These are phyloP conservation scores for Globisporangium recalcitrans DNA, from an alignment of 352 stramenopile species.

Conservation along the genomic window DNA sequence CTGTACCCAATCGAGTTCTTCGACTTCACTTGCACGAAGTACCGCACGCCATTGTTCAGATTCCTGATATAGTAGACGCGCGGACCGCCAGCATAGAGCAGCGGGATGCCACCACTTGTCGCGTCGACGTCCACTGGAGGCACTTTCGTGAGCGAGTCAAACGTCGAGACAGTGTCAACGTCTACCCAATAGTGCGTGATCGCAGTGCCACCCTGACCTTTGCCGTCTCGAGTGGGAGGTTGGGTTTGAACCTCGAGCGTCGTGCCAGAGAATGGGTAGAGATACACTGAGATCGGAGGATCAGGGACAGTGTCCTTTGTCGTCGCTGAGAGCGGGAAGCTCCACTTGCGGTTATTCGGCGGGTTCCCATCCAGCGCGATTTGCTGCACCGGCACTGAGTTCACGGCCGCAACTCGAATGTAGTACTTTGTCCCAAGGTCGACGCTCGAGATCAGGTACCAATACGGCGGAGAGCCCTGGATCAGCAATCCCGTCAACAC, in stretches of 20 bases:
- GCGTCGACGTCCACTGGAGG: constrained; percentile 36
- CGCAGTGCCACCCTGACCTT: constrained; percentile 31
- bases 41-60: constrained; percentile 66
- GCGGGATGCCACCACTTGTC: constrained; percentile 24
- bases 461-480: constrained; percentile 76
- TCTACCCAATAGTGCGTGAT: constrained; percentile 67
- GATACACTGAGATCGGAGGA: constrained; percentile 44
- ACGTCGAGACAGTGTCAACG: constrained; percentile 66
- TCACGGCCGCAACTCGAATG: constrained; percentile 88
- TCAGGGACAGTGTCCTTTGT: constrained; percentile 85
- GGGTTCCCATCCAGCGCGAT: constrained; percentile 75
- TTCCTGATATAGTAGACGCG: constrained; percentile 65
- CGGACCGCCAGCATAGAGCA: constrained; percentile 57
- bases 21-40: constrained; percentile 85
- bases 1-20: constrained; percentile 67
- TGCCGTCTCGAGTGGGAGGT: constrained; percentile 56
- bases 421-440: constrained; percentile 77
- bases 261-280: constrained; percentile 55
- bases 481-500: constrained; percentile 55
- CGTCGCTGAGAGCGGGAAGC: constrained; percentile 54
- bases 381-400: constrained; percentile 84
- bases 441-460: constrained; percentile 73
- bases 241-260: constrained; percentile 76
- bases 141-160: constrained; percentile 49
- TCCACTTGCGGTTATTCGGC: constrained; percentile 92